Base-by-base conservation (phyloP, 2,329 filamentous ascomycete genomes). In the Claviceps pazoutovae region DNA sequence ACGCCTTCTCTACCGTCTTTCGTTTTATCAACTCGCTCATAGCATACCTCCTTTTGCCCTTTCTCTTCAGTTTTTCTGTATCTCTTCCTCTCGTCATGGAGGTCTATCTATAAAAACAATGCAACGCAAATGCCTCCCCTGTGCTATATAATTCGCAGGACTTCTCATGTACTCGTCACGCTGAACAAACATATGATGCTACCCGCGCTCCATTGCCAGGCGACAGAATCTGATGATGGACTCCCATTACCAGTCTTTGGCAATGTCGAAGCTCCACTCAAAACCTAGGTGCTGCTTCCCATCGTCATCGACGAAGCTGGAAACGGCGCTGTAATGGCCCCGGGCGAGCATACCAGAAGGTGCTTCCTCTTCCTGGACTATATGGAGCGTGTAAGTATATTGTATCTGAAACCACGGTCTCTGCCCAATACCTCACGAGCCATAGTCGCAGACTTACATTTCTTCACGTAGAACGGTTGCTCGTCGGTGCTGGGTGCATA, bases 261-360 rank as follows among this genome's bases (percentile, higher is more conserved):
- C 79, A 67, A 98, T 95, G 65, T 96, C 86, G 64, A 98, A 97
- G 56, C 84, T 82, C 93, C 93, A 98, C 63, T 95, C 86, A 68
- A 98, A 98, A 66, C 84, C 77, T 57, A 98, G 76, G 70, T 98
- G 90, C 57, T 79, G 83, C 70, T 88, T 83, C 68, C 93, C 84
- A 72, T 98, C 93, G 63, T 98, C 93, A 66, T 98, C 93, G 56
- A 95, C 79, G 68, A 98, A 98, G 69, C 82, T 88, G 59, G 89
- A 95, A 55, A 83, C 71, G 56, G 90, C 90, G 55, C 86, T 85
- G 78, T 98, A 98, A 71, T 89, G 83, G 57, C 89, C 93, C 56
- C 93, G 86, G 52, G 81, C 84, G 51, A 97, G 72, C 82, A 97
- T 91, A 61, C 91, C 91, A 17, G 83, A 84, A 16, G 93, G 93